phyloP scores from a whole-genome alignment of 1,284 basidiomycete species.

The Sporisorium graminicola region DNA sequence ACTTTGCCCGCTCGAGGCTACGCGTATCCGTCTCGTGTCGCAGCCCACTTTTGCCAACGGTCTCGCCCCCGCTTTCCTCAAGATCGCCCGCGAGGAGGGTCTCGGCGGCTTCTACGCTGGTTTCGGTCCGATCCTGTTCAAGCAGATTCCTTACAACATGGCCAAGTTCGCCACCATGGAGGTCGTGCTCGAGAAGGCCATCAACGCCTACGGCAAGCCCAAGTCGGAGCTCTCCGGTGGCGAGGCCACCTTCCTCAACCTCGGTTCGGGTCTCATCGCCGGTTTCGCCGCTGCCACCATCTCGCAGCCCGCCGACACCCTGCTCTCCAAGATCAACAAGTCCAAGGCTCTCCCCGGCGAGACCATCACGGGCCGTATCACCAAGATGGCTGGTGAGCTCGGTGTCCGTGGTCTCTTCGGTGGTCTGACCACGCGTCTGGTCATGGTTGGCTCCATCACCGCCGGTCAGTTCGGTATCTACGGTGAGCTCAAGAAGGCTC shows the following conservation, averaged over 20 bases:
- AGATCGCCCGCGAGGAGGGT: conserved; percentile 67
- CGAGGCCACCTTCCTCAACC: conserved; percentile 65
- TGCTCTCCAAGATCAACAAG: conserved; percentile 76
- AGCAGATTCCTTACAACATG: conserved; percentile 70
- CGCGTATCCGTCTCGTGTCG: conserved; percentile 70
- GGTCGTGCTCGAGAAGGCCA: conserved; percentile 72
- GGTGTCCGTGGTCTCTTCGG: conserved; percentile 74
- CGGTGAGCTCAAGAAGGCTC: conserved; percentile 72
- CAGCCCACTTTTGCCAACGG: conserved; percentile 69
- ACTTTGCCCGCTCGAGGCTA: conserved; percentile 69
- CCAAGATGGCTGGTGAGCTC: conserved; percentile 72
- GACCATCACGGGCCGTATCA: conserved; percentile 72
- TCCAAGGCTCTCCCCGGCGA: conserved; percentile 74
- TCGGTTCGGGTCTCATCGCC: conserved; percentile 68
- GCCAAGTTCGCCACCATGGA: conserved; percentile 73
- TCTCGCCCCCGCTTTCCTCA: conserved; percentile 65
- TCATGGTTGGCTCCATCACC: conserved; percentile 73
- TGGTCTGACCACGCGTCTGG: conserved; percentile 71
- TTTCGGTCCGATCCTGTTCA: conserved; percentile 71
- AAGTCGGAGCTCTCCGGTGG: conserved; percentile 71
- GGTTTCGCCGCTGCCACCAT: conserved; percentile 69
- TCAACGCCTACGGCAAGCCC: conserved; percentile 72
- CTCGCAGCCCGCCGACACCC: conserved; percentile 69
- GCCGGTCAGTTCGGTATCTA: conserved; percentile 73
- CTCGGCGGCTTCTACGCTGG: conserved; percentile 70